Conservation (phyloP, 768 basidiomycete species). For the Sporobolomyces pararoseus region DNA sequence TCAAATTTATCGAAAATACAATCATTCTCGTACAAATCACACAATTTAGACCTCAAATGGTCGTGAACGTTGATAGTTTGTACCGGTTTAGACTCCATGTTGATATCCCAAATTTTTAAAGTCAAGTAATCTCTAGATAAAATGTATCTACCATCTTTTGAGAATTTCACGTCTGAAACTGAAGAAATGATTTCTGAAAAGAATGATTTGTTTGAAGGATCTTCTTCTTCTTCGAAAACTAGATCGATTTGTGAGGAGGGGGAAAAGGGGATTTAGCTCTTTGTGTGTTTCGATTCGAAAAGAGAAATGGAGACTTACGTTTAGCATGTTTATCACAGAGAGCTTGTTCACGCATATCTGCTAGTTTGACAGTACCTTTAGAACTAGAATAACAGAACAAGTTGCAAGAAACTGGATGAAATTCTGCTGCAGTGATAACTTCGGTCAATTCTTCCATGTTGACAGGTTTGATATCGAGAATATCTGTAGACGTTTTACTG, state of each 20-base stretch:
- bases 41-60: conserved; percentile 91
- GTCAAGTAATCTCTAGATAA: conserved; percentile 95
- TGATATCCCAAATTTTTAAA: conserved; percentile 98
- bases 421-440: conserved; percentile 99
- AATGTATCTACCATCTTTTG: conserved; percentile 93
- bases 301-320: conserved; percentile 58
- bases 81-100: conserved; percentile 93
- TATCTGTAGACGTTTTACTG: conserved; percentile 63
- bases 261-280: neutral
- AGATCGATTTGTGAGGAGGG: neutral
- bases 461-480: conserved; percentile 98
- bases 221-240: conserved; percentile 99
- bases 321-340: conserved; percentile 94
- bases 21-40: conserved; percentile 98
- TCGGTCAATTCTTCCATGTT: conserved; percentile 99
- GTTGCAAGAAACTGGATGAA: conserved; percentile 96
- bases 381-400: conserved; percentile 99
- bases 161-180: conserved; percentile 99
- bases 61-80: conserved; percentile 99
- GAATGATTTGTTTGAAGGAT: conserved; percentile 93
- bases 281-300: no score
- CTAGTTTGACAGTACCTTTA: conserved; percentile 98
- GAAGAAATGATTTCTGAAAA: conserved; percentile 99
- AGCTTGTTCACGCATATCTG: conserved; percentile 98
- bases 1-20: conserved; percentile 99